Evolutionary conservation across 2,329 filamentous ascomycete species (phyloP), one percentile per base, ranked within the genome.

Genomic region (Ophiocordyceps sinensis): DNA sequence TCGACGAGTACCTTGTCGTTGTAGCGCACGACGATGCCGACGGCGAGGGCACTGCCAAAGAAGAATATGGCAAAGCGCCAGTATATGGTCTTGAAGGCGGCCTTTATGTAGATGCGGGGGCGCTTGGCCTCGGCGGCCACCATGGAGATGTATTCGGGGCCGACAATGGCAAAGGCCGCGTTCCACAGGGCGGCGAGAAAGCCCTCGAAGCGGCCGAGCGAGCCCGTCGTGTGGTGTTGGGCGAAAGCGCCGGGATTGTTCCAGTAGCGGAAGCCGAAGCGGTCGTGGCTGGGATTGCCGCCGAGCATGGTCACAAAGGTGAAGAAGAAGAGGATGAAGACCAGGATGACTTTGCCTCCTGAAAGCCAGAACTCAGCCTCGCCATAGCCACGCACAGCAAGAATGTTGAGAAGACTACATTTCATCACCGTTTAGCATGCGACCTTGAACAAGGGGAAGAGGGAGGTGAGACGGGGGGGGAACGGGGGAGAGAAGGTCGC

Each of bases 251-350:
- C 59, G 1, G 61, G 55, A 30, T 54, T 49, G 4, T 66, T 68
- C 79, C 79, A 83, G 53, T 79, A 77, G 15, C 79, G 68, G 55
- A 86, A 86, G 17, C 82, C 82, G 51, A 77, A 85, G 2, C 75
- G 66, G 50, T 83, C 79, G 38, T 74, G 64, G 6, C 76, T 55
- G 0, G 84, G 84, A 49, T 88, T 88, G 28, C 81, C 84, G 30
- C 83, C 84, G 8, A 85, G 65, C 79, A 87, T 86, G 38, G 77
- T 79, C 49, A 89, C 69, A 53, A 89, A 82, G n/a, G 84, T 87
- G 60, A 82, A 87, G 52, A 68, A 61, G 56, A 85, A 79, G 41
- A 85, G 65, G 12, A 77, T 75, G 44, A 79, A 64, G 49, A 82
- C 81, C 37, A 84, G 66, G 19, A 83, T 56, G 29, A 83, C 67